Evolutionary conservation across 108 stramenopile species (phyloP).

Genomic region (Cyclotella distinguenda): DNA sequence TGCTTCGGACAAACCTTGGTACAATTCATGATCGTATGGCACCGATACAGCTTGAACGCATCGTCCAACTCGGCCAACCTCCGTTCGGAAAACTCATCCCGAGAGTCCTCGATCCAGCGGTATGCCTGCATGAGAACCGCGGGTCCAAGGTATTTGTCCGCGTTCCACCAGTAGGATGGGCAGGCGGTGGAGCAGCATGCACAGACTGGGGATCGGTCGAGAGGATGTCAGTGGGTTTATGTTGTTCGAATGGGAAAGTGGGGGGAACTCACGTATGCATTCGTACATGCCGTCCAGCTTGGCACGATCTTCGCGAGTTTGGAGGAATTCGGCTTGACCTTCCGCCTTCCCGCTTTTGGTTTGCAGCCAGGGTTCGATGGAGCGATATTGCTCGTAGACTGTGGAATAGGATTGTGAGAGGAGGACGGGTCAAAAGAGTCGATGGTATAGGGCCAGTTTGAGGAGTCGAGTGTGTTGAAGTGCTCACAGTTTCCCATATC

Average conservation of each 20-base stretch:
- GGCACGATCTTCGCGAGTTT: constrained; percentile 83
- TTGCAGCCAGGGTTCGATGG: constrained; percentile 98
- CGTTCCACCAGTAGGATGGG: constrained; percentile 98
- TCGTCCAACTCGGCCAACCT: constrained; percentile 94
- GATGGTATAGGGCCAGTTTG: background rate
- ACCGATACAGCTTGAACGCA: constrained; percentile 95
- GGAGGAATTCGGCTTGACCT: constrained; percentile 90
- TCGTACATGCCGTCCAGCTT: constrained; percentile 98
- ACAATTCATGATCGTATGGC: constrained; percentile 99
- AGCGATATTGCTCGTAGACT: constrained; percentile 96
- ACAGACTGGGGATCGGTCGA: constrained; percentile 51
- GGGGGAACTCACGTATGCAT: constrained; percentile 71
- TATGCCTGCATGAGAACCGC: constrained; percentile 98
- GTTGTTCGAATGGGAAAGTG: background rate
- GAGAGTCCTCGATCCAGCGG: constrained; percentile 96
- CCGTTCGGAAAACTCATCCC: constrained; percentile 88
- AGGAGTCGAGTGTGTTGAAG: no score
- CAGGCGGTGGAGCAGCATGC: constrained; percentile 98
- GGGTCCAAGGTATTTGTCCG: constrained; percentile 95
- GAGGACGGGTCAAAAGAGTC: background rate
- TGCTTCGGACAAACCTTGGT: constrained; percentile 98
- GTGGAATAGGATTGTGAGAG: background rate
- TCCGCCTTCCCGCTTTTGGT: constrained; percentile 66
- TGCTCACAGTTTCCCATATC: constrained; percentile 92
- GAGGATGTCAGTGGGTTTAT: background rate